Base-by-base conservation (phyloP, 1,139 yeast species). In the Yamadazyma conglobata region DNA sequence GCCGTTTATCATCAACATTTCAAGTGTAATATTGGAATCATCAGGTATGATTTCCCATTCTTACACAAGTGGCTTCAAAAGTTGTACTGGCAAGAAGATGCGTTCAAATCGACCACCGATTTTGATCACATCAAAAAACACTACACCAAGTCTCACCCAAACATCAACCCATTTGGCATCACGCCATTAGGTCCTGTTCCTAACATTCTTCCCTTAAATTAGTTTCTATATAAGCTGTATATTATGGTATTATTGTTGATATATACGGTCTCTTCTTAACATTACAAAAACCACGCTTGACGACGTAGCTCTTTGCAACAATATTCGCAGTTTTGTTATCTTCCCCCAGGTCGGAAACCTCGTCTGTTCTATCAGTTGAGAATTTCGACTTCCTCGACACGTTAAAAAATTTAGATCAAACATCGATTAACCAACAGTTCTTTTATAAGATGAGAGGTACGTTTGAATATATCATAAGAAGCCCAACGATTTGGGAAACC, bases 151-250 rank as follows among this genome's bases (percentile, higher is more conserved):
- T 79, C 93, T 14, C 97, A 89, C 56, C 55, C 73, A 32, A 72
- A 71, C 32, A 82, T 87, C 56, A 91, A 91, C 54, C 96, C 95
- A 6, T 62, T 69, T 40, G 81, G 83, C 2, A 82, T 91, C 43
- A 84, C 96, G 2, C 95, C 97, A 6, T 53, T 82, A 25, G 98
- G 98, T 3, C 98, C 98, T 12, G 48, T 81, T 28, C 95, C 95
- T 22, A 61, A 85, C 48, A 83, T 87, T 39, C 52, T 42, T 5
- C 44, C 44, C 10, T 40, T 41, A 15, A 21, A 16, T 22, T 5
- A 22, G 11, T n/a, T n/a, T n/a, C n/a, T n/a, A n/a, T n/a, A n/a
- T n/a, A n/a, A n/a, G n/a, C n/a, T n/a, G n/a, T n/a, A n/a, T n/a
- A n/a, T n/a, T n/a, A n/a, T n/a, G n/a, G n/a, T n/a, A n/a, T n/a